Conservation (phyloP, 345 rosid species). For the Camelina sativa region DNA sequence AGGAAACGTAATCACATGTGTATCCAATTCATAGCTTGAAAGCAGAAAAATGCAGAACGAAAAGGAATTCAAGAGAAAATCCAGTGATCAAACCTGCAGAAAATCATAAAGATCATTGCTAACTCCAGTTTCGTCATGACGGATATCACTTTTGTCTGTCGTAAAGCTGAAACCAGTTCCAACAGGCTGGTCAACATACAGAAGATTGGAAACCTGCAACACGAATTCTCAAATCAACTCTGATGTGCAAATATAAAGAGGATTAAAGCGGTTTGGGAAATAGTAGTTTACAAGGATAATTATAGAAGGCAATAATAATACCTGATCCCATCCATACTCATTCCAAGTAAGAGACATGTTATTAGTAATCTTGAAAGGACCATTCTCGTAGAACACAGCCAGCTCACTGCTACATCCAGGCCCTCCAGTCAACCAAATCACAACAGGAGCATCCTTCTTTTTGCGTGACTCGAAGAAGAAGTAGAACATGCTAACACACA, state of each 20-base stretch:
- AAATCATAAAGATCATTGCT: constrained; percentile 93
- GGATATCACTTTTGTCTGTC: constrained; percentile 81
- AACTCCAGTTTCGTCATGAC: constrained; percentile 87
- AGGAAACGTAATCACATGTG: constrained; percentile 17
- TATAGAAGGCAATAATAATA: constrained; percentile 29
- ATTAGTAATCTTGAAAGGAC: constrained; percentile 76
- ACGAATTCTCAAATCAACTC: constrained; percentile 21
- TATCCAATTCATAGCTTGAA: constrained; percentile 11
- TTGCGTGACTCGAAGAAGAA: constrained; percentile 98
- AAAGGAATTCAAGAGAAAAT: neutral
- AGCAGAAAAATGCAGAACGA: neutral
- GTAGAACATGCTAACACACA: constrained; percentile 78
- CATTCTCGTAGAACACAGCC: constrained; percentile 98
- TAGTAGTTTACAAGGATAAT: neutral
- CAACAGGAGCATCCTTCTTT: constrained; percentile 79
- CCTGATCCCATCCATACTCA: constrained; percentile 91
- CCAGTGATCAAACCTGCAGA: constrained; percentile 70
- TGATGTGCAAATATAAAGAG: neutral
- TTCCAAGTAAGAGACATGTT: constrained; percentile 96
- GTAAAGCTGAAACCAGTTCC: constrained; percentile 99
- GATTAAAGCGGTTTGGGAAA: neutral
- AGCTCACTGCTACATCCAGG: constrained; percentile 99
- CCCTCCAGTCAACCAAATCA: constrained; percentile 99
- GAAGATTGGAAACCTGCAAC: constrained; percentile 85
- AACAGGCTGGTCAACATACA: constrained; percentile 94